Base-by-base conservation (phyloP, 148 eudicot species). In the Amaranthus cruentus region DNA sequence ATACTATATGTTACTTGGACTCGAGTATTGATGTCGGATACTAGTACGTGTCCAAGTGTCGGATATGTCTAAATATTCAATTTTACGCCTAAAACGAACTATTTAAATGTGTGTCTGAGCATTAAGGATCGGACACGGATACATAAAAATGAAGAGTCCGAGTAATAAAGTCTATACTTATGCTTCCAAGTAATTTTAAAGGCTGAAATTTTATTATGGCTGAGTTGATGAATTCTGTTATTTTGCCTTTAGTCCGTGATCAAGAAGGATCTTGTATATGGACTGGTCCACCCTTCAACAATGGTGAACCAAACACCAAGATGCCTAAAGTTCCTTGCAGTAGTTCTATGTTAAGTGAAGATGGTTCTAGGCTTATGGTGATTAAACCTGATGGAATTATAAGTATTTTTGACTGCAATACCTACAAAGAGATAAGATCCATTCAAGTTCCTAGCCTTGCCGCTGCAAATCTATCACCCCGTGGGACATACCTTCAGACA, bases 401-500 rank as follows among this genome's bases (percentile, higher is more conserved):
- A 66, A 80, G 81, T 76, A 81, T 95, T 49, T 90, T 78, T 69
- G 96, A 90, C 75, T 82, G 86, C 82, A 90, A 78, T 73, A 87
- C 79, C 60, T 90, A 77, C 71, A 77, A 77, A 48, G 92, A 90
- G 84, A 82, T 85, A 14, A 86, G 84, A 77, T 81, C 92, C 49
- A 81, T 91, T 73, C 76, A 86, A 78, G 75, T 90, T 43, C 87
- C 89, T 1, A 81, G 86, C 70, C 74, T 90, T 71, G 81, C 79
- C 68, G 94, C 89, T 62, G 89, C 89, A 28, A 69, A 81, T 59
- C 68, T 95, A 66, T 95, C 99, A 5, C 96, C 99, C 3, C 38
- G 84, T 73, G 99, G 99, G 72, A 88, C 91, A 71, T 91, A 87
- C 70, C 79, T 95, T 71, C 99, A 92, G 81, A 95, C 96, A 28